Base-by-base conservation (phyloP, 2,329 filamentous ascomycete genomes). In the Decorospora gaudefroyi region DNA sequence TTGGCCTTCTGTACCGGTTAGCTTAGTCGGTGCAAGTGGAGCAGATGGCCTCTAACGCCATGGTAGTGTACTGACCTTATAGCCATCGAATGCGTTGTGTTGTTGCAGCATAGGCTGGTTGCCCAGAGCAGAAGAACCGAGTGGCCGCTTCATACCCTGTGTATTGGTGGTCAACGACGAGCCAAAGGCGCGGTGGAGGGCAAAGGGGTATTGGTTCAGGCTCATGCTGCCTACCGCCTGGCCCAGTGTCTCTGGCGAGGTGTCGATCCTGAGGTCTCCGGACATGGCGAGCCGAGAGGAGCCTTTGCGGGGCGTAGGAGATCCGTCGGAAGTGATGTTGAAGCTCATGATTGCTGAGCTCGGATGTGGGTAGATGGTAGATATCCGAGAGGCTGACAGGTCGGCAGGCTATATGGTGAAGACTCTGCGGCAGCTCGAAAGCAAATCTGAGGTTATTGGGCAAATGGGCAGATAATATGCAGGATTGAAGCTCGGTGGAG, bases 1-100 rank as follows among this genome's bases (percentile, higher is more conserved):
- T 78, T 78, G 62, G 73, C 68, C 72, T 76, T 76, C 70, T 75
- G 58, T 46, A 58, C 38, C 58, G 58, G 65, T 76, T 39, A 76
- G 68, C 57, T 34, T 54, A 17, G 10, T 29, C 26, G 7, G 6
- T 27, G 10, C 5, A 13, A 19, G n/a, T 27, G 6, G 4, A 2
- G n/a, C 9, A 11, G 17, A 32, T 22, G 29, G 32, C n/a, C n/a
- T n/a, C n/a, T 19, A 26, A 18, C 8, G 3, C 11, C 12, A 17
- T 16, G n/a, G 32, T 11, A 16, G 11, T 10, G 11, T 9, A 56
- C 66, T 58, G 29, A 69, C 67, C 65, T 68, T 69, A 54, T 61
- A 65, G 47, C 48, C 44, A 18, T 63, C 62, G 26, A 59, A 46
- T 11, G 53, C 31, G 23, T 44, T 48, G 30, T 53, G 55, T 29